Evolutionary conservation across 2,329 filamentous ascomycete species (phyloP), one percentile per base, ranked within the genome.

Genomic region (Lachnellula hyalina): DNA sequence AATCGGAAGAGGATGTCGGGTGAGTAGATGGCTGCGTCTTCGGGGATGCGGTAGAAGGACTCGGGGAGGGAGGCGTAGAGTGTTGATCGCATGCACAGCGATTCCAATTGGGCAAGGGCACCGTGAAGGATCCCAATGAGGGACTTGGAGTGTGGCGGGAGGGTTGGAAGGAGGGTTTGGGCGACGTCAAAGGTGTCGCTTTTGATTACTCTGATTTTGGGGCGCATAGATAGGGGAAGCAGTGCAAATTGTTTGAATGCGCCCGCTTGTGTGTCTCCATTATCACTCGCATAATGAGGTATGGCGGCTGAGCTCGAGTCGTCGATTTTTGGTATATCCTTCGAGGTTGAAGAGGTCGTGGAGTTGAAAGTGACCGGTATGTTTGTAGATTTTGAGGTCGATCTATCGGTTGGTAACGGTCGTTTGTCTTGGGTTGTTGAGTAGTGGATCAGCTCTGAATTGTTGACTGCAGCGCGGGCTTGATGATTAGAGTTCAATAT

Each of bases 81-180:
- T 0, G 80, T 79, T 46, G 77, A 82, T 44, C 85, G 79, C 65
- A 83, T 85, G 70, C 84, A 89, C 6, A 89, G 74, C 2, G 80
- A 78, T 72, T 89, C 86, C 70, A 89, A 85, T 68, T 89, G 86
- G 0, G 85, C 85, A 32, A 80, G 69, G 52, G 82, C 75, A 36
- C 85, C 85, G 38, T 75, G 75, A 4, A 77, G 66, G 77, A 84
- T 89, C 17, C 83, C 80, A n/a, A 86, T 76, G 7, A 70, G 67
- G 45, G 61, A 62, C 71, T 67, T 48, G 59, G 62, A 55, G 58
- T 65, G 57, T 57, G 52, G 61, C 35, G 62, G 51, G 11, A 50
- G 51, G 23, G 63, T 58, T 32, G 63, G 57, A 23, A 68, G 56
- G 40, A 77, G 62, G 4, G 62, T 64, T 44, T 83, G 72, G 6